Base-by-base conservation (phyloP, 352 stramenopile species). In the Thalassiosira ordinaria region DNA sequence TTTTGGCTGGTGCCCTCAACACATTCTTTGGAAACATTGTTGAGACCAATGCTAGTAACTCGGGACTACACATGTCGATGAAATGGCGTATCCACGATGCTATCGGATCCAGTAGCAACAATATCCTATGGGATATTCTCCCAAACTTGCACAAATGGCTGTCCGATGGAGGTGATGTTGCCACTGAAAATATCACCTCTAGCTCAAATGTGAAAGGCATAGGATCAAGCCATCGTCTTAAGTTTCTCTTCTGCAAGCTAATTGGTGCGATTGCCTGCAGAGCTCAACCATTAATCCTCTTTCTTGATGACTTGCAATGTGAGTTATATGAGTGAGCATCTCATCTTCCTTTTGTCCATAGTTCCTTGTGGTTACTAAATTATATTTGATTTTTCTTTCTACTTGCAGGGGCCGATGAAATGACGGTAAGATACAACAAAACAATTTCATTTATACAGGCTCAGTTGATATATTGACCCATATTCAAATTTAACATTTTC, bases 301-400 rank as follows among this genome's bases (percentile, higher is more conserved):
- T 80, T 37, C 68, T 85, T 24, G 75, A 85, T n/a, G 72, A 88
- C 74, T 47, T 87, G 16, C 79, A 87, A 27, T 87, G 66, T 53
- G 27, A 53, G 46, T 53, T 53, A 11, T n/a, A 27, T 26, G 9
- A 2, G n/a, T 18, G n/a, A n/a, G n/a, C n/a, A n/a, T n/a, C n/a
- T n/a, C n/a, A n/a, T n/a, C n/a, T n/a, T n/a, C n/a, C n/a, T n/a
- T n/a, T n/a, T n/a, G n/a, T n/a, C n/a, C n/a, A n/a, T n/a, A n/a
- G n/a, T n/a, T n/a, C n/a, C n/a, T n/a, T n/a, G n/a, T n/a, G n/a
- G n/a, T n/a, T n/a, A n/a, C n/a, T n/a, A n/a, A n/a, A n/a, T 26
- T 11, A 11, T 53, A 53, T 9, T 53, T 53, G 46, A n/a, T n/a
- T n/a, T 6, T 27, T 53, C 2, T 26, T 53, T 51, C 41, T 53